Conservation (phyloP, 768 basidiomycete species). For the Rhizopogon vesiculosus region DNA sequence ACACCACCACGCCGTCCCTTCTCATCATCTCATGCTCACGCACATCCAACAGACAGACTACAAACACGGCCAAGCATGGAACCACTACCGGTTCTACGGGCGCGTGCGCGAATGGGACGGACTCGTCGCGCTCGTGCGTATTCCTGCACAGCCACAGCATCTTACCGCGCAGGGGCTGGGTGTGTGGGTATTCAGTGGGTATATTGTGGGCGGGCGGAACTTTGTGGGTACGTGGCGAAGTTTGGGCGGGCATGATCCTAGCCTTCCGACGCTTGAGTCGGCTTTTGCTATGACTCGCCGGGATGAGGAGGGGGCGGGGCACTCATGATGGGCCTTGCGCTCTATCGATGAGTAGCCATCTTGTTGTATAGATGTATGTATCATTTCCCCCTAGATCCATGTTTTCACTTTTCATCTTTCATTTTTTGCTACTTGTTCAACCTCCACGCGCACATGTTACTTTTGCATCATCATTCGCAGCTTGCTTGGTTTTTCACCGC, state of each 20-base stretch:
- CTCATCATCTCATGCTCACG: background rate
- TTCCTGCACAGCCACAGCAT: constrained; percentile 18
- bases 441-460: too few relatives aligned
- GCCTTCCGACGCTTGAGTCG: constrained; percentile 54
- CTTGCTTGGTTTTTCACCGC: too few relatives aligned
- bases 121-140: constrained; percentile 46
- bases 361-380: too few relatives aligned
- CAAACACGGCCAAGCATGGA: constrained; percentile 43
- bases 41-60: constrained; percentile 38
- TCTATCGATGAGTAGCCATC: too few relatives aligned
- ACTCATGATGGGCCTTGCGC: too few relatives aligned
- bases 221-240: constrained; percentile 72
- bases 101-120: constrained; percentile 58
- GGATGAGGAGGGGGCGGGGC: constrained; percentile 8
- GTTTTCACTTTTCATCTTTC: too few relatives aligned
- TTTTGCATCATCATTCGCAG: too few relatives aligned
- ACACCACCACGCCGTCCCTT: background rate
- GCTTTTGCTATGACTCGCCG: constrained; percentile 58
- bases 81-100: constrained; percentile 44
- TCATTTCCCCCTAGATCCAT: too few relatives aligned
- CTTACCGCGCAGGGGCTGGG: constrained; percentile 9
- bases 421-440: too few relatives aligned
- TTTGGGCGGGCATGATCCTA: constrained; percentile 32
- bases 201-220: constrained; percentile 57
- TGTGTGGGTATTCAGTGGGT: constrained; percentile 59